Base-by-base conservation (phyloP, 768 basidiomycete species). In the Fistulinella prunicolor region DNA sequence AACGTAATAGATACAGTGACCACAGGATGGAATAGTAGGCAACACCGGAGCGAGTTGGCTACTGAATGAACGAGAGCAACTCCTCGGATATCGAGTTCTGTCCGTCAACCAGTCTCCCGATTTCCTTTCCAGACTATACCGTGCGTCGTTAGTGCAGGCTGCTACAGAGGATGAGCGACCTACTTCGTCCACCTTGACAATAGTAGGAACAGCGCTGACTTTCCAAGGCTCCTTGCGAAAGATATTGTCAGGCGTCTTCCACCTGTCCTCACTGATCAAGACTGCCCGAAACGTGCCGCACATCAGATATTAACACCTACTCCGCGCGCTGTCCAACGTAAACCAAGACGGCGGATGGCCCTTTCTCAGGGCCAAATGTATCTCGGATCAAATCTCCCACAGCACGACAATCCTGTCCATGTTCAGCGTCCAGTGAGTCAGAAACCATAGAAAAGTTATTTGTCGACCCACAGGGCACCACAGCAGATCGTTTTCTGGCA, bases 151-250 rank as follows among this genome's bases (percentile, higher is more conserved):
- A 47, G n/a, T 12, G 16, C 13, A 17, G 32, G 45, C 37, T 47
- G 10, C 26, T 20, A 28, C 46, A 44, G 36, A 51, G 55, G 26
- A 29, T 44, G 43, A 42, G 28, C 29, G 14, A 70, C 79, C 54
- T 59, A 86, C 87, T 55, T 83, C 71, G 55, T 71, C 61, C 19
- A 82, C 44, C 55, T 74, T 80, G 40, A 89, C 71, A 47, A 90
- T 77, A 7, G 88, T 88, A 13, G 88, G 88, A 22, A 90, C 72
- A 21, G 66, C 68, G 16, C 61, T 64, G 39, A 89, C 59, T 5
- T 76, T 71, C 81, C 85, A 88, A 4, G 85, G 84, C 14, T 70
- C 75, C 44, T 73, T 73, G 47, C 86, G 81, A 59, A 80, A 86
- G 3, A 72, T 55, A 54, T 86, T 86, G 13, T 70, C 63, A 7